Conservation (phyloP, 2,329 filamentous ascomycete genomes). For the Sarocladium strictum region DNA sequence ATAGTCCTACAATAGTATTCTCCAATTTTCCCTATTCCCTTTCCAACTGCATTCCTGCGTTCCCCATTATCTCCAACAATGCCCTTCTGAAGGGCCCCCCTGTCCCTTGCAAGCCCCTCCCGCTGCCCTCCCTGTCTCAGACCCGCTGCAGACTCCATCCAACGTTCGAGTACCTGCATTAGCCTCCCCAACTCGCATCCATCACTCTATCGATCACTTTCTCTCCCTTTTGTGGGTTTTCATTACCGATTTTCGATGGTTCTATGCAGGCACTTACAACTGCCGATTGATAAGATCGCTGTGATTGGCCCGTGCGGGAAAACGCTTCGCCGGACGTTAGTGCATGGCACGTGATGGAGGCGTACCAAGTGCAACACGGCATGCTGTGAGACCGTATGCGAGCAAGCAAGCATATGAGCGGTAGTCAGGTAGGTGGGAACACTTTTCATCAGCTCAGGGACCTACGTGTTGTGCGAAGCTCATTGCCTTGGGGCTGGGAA, state of each 20-base stretch:
- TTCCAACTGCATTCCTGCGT: background rate
- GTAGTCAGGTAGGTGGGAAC: too few relatives aligned
- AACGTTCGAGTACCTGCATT: slow-evolving; percentile 2
- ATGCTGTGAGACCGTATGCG: background rate
- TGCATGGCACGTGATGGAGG: background rate
- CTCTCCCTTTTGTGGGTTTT: background rate
- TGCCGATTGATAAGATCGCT: background rate
- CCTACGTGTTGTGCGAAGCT: too few relatives aligned
- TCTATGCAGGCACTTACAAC: background rate
- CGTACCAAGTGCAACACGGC: background rate
- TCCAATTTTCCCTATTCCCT: too few relatives aligned
- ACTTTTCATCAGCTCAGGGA: too few relatives aligned
- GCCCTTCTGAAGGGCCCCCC: background rate
- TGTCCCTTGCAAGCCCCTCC: background rate
- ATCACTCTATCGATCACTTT: too few relatives aligned
- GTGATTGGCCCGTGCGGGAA: background rate
- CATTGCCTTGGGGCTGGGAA: too few relatives aligned
- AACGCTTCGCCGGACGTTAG: background rate
- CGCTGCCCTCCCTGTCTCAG: background rate
- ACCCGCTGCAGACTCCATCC: background rate
- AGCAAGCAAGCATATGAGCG: background rate
- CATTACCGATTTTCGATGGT: background rate
- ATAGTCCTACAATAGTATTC: background rate
- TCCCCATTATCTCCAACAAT: background rate
- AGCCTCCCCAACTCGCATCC: background rate